These are phyloP conservation scores for Zygosaccharomyces bailii DNA, from an alignment of 805 yeast species.

Conservation along the genomic window DNA sequence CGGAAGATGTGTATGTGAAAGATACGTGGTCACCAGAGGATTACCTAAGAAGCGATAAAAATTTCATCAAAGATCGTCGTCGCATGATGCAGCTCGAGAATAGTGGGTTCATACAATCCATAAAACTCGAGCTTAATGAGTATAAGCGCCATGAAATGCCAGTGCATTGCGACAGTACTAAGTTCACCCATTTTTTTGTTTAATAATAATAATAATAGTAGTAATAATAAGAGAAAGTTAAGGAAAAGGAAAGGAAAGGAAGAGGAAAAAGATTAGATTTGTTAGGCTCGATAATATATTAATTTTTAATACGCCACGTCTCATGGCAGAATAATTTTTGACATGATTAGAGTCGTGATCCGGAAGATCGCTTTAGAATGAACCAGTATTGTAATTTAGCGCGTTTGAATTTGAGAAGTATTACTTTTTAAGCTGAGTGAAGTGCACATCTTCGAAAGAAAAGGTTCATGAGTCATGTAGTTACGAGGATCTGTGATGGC, in stretches of 20 bases:
- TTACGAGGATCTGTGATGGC: too few relatives aligned
- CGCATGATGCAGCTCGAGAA: conserved; percentile 22
- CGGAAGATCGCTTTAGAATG: not conserved
- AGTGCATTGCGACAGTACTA: conserved; percentile 58
- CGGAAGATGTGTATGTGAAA: conserved; percentile 26
- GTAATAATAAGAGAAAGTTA: not conserved
- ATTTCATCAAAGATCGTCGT: conserved; percentile 21
- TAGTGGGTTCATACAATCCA: conserved; percentile 29
- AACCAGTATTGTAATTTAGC: not conserved
- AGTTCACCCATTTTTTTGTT: conserved; percentile 61
- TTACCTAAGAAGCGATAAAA: conserved; percentile 30
- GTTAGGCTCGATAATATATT: not conserved
- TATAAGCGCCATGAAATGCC: conserved; percentile 64
- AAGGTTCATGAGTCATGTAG: too few relatives aligned
- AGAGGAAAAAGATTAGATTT: not conserved
- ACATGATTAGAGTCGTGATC: not conserved
- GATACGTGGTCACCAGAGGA: conserved; percentile 31
- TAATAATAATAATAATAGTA: conserved; percentile 5
- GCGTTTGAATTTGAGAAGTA: not conserved
- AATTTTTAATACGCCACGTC: not conserved
- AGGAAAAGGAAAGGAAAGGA: not conserved
- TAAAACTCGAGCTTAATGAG: conserved; percentile 61
- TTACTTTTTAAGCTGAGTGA: too few relatives aligned
- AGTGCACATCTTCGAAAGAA: too few relatives aligned
- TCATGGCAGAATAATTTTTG: not conserved